These are phyloP conservation scores for Mollisia scopiformis DNA, from an alignment of 2,329 filamentous ascomycete species.

Conservation along the genomic window DNA sequence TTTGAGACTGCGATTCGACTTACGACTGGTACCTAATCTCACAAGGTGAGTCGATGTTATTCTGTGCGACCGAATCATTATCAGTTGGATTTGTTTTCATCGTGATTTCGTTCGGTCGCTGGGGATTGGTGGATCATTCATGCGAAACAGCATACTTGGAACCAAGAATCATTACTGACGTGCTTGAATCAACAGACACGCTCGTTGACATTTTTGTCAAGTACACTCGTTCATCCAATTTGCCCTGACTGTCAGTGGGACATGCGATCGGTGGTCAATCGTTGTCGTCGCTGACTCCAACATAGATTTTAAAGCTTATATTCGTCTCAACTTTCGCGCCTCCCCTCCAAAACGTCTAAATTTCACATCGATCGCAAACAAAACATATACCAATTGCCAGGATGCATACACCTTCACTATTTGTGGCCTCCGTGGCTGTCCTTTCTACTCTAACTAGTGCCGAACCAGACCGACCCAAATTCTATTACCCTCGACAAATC, in stretches of 20 bases:
- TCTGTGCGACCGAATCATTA: neutral
- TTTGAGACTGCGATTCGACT: slow-evolving; percentile 33
- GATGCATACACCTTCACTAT: slow-evolving; percentile 54
- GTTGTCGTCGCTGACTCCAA: slow-evolving; percentile 24
- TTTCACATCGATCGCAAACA: slow-evolving; percentile 10
- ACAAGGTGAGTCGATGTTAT: slow-evolving; percentile 30
- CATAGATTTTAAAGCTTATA: slow-evolving; percentile 27
- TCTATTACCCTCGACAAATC: slow-evolving; percentile 61
- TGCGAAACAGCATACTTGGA: slow-evolving; percentile 22
- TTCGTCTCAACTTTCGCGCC: slow-evolving; percentile 16
- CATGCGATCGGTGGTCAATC: neutral
- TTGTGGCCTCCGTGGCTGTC: slow-evolving; percentile 53
- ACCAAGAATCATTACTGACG: slow-evolving; percentile 28
- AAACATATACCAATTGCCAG: slow-evolving; percentile 36
- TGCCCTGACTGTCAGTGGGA: slow-evolving; percentile 54
- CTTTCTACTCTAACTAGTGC: slow-evolving; percentile 49
- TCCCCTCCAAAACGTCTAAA: slow-evolving; percentile 8
- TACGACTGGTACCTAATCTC: slow-evolving; percentile 33
- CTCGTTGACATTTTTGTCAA: slow-evolving; percentile 60
- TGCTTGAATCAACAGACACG: slow-evolving; percentile 37
- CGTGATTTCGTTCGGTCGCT: slow-evolving; percentile 11
- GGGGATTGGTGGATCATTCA: slow-evolving; percentile 30
- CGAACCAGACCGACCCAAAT: slow-evolving; percentile 50
- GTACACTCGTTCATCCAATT: slow-evolving; percentile 57
- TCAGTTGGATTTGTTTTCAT: slow-evolving; percentile 9